These are phyloP conservation scores for Crepidotus variabilis DNA, from an alignment of 768 basidiomycete species.

Conservation along the genomic window DNA sequence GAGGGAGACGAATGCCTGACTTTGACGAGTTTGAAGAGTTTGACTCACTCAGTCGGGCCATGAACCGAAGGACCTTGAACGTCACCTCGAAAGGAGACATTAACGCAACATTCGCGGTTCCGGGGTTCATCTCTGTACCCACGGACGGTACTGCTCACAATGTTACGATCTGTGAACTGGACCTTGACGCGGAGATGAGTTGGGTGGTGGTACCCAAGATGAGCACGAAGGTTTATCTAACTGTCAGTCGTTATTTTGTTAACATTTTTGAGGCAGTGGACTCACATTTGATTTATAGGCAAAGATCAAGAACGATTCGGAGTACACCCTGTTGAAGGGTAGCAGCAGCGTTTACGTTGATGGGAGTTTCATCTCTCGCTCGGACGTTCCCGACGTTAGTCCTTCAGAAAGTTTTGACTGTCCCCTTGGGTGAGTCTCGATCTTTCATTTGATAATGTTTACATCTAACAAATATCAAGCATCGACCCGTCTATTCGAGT, in stretches of 20 bases:
- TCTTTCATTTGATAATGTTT: not conserved
- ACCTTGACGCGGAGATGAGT: slow-evolving; percentile 34
- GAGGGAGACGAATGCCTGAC: no score
- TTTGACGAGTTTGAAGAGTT: no score
- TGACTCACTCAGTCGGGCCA: not conserved
- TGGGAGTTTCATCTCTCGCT: slow-evolving; percentile 51
- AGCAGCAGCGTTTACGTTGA: slow-evolving; percentile 50
- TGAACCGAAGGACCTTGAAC: slow-evolving; percentile 17
- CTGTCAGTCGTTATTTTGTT: slow-evolving; percentile 18
- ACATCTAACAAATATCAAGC: slow-evolving; percentile 14
- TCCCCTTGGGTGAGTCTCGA: slow-evolving; percentile 36
- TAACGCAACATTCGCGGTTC: slow-evolving; percentile 37
- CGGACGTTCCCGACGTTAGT: slow-evolving; percentile 36
- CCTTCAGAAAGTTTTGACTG: slow-evolving; percentile 43
- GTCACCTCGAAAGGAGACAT: slow-evolving; percentile 35
- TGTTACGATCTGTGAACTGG: slow-evolving; percentile 35
- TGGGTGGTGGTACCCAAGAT: slow-evolving; percentile 39
- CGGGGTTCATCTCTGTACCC: slow-evolving; percentile 38
- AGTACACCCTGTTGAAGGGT: slow-evolving; percentile 48
- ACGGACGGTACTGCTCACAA: slow-evolving; percentile 36
- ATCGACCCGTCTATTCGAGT: slow-evolving; percentile 37
- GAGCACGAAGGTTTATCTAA: slow-evolving; percentile 34
- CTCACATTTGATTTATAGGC: slow-evolving; percentile 24
- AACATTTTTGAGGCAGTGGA: not conserved
- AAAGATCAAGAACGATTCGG: slow-evolving; percentile 49